These are phyloP conservation scores for Nidula microcarpa DNA, from an alignment of 768 basidiomycete species.

Conservation along the genomic window DNA sequence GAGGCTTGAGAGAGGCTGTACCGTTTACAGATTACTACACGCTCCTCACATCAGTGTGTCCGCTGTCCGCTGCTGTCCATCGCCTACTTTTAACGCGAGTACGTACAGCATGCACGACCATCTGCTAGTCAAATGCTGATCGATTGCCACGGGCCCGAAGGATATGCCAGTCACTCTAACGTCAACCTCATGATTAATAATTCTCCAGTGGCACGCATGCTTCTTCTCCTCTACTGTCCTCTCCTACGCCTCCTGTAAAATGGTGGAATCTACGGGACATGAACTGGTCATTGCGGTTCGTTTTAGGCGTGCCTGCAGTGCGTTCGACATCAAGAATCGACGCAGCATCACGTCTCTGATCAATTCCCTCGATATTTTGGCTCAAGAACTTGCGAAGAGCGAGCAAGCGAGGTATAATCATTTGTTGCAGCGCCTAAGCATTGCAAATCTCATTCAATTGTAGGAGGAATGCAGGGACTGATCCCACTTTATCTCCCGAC, in stretches of 20 bases:
- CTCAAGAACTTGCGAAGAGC: constrained; percentile 48
- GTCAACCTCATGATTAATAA: too few relatives aligned
- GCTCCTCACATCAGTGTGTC: too few relatives aligned
- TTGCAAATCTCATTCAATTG: not conserved
- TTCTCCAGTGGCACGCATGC: not conserved
- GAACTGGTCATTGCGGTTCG: constrained; percentile 11
- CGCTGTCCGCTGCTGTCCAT: too few relatives aligned
- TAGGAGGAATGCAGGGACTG: constrained; percentile 29
- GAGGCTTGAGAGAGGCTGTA: too few relatives aligned
- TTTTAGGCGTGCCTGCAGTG: constrained; percentile 41
- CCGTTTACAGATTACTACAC: too few relatives aligned
- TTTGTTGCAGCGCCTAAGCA: not conserved
- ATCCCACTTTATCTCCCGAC: constrained; percentile 51
- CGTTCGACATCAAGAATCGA: constrained; percentile 34
- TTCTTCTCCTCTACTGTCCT: not conserved
- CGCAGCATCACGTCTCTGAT: constrained; percentile 26
- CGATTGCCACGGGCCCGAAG: too few relatives aligned
- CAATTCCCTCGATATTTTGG: constrained; percentile 43
- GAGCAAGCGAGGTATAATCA: constrained; percentile 30
- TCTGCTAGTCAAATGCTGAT: too few relatives aligned
- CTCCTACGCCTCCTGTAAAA: not conserved
- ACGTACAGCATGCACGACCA: too few relatives aligned
- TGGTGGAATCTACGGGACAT: constrained; percentile 2
- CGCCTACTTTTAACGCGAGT: too few relatives aligned
- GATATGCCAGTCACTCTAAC: too few relatives aligned